A percentile compares a stretch with the other conserved stretches of the same genome.
phyloP scores from a whole-genome alignment of 306 rosid genomes.

The Mucuna pruriens region DNA sequence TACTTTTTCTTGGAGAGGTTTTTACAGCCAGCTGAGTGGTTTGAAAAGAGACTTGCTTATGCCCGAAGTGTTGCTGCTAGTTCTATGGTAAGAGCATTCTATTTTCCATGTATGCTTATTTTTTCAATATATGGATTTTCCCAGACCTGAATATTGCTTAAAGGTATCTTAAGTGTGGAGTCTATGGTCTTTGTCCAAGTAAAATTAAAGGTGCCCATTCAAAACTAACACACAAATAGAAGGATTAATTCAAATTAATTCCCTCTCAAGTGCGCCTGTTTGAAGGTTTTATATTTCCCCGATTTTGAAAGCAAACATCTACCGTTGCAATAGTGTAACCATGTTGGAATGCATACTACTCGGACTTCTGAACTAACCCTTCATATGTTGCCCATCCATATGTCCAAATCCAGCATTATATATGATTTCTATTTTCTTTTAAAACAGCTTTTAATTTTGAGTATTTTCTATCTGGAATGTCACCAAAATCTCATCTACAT shows the following conservation, averaged over 20 bases:
- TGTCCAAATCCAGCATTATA: conserved; percentile 27
- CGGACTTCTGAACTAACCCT: conserved; percentile 5
- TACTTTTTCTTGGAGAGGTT: conserved; percentile 95
- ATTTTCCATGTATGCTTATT: conserved; percentile 6
- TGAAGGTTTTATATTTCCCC: conserved; percentile 8
- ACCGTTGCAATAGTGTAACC: background rate
- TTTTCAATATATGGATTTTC: conserved; percentile 10
- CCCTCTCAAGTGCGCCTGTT: conserved; percentile 15
- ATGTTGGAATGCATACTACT: conserved; percentile 5
- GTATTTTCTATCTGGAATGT: conserved; percentile 9
- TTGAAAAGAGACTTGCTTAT: conserved; percentile 93
- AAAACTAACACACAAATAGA: conserved; percentile 16
- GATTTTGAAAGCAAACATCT: conserved; percentile 20
- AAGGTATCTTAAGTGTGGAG: background rate
- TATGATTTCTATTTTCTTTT: conserved; percentile 3
- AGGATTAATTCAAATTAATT: conserved; percentile 29
- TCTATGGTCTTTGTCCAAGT: conserved; percentile 1
- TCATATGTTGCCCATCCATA: conserved; percentile 1
- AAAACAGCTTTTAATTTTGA: conserved; percentile 7
- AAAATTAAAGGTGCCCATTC: conserved; percentile 11
- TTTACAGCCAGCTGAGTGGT: conserved; percentile 91
- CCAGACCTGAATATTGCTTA: conserved; percentile 16
- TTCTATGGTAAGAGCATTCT: conserved; percentile 76
- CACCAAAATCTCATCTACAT: conserved; percentile 1
- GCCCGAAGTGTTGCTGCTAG: conserved; percentile 94